These are phyloP conservation scores for Heliophila coronopifolia DNA, from an alignment of 441 rosid species.

Conservation along the genomic window DNA sequence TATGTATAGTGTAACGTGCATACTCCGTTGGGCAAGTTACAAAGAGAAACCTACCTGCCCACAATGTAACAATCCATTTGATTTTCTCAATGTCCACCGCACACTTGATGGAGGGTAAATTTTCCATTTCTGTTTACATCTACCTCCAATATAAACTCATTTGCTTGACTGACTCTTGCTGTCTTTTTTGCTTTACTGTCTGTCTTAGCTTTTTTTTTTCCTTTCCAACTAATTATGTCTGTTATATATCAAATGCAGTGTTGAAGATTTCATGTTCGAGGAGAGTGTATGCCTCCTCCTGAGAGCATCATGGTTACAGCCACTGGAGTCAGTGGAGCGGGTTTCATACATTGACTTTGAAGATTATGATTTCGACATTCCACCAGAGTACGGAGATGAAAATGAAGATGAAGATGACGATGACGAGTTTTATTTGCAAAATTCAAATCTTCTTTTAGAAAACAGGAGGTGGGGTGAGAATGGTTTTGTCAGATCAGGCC, in stretches of 20 bases:
- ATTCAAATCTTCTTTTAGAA: constrained; percentile 54
- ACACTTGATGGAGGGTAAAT: constrained; percentile 75
- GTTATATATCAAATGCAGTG: constrained; percentile 33
- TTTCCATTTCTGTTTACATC: background rate
- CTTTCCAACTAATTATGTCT: background rate
- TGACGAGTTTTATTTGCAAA: constrained; percentile 48
- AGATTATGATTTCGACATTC: constrained; percentile 33
- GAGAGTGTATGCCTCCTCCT: constrained; percentile 92
- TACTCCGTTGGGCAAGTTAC: constrained; percentile 87
- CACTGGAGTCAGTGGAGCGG: constrained; percentile 45
- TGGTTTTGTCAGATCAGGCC: constrained; percentile 81
- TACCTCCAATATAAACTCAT: background rate
- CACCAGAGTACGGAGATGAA: constrained; percentile 25
- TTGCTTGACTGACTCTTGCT: background rate
- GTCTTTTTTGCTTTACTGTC: background rate
- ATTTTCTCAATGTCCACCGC: constrained; percentile 74
- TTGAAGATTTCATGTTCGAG: constrained; percentile 80
- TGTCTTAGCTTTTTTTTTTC: background rate
- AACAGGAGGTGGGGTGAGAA: constrained; percentile 91
- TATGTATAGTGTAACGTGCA: constrained; percentile 70
- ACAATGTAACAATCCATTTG: constrained; percentile 88
- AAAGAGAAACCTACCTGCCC: constrained; percentile 66
- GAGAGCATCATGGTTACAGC: constrained; percentile 76
- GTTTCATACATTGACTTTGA: constrained; percentile 35
- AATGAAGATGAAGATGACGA: constrained; percentile 56